phyloP scores from a whole-genome alignment of 2,329 filamentous ascomycete genomes.

The Neonectria sp. region DNA sequence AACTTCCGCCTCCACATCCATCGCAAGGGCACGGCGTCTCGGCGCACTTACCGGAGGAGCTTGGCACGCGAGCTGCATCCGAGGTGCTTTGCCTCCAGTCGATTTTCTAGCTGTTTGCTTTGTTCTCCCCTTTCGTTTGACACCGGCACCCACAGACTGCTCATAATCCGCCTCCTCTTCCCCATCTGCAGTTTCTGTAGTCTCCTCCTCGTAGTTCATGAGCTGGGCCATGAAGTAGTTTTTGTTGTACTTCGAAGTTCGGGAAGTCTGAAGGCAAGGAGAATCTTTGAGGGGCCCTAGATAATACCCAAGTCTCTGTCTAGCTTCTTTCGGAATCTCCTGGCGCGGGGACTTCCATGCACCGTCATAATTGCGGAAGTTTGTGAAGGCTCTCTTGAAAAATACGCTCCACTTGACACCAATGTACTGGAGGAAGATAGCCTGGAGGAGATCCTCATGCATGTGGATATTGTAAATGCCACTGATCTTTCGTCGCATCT shows the following conservation, averaged over 20 bases:
- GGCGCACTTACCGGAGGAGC: conserved; percentile 4
- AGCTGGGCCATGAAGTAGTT: conserved; percentile 64
- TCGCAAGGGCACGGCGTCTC: not conserved
- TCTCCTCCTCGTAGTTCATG: conserved; percentile 50
- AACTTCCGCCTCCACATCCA: conserved; percentile 19
- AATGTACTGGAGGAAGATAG: conserved; percentile 66
- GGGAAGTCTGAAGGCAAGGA: conserved; percentile 47
- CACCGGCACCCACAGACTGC: not conserved
- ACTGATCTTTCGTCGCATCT: conserved; percentile 64
- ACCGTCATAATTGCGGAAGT: conserved; percentile 48
- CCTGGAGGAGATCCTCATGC: conserved; percentile 67
- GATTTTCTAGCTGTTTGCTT: conserved; percentile 4
- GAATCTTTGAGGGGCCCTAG: conserved; percentile 44
- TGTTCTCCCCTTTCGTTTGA: conserved; percentile 16
- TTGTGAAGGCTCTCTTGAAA: conserved; percentile 56
- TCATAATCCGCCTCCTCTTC: conserved; percentile 57
- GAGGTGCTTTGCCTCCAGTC: conserved; percentile 15
- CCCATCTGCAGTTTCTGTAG: conserved; percentile 48
- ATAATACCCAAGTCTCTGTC: conserved; percentile 54
- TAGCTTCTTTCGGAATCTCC: conserved; percentile 50
- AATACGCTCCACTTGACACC: conserved; percentile 63
- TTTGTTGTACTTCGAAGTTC: conserved; percentile 52
- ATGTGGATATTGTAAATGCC: conserved; percentile 66
- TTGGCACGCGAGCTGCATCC: conserved; percentile 16
- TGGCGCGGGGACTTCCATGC: conserved; percentile 55